These are phyloP conservation scores for Melastoma candidum DNA, from an alignment of 441 rosid genomes.

Conservation along the genomic window DNA sequence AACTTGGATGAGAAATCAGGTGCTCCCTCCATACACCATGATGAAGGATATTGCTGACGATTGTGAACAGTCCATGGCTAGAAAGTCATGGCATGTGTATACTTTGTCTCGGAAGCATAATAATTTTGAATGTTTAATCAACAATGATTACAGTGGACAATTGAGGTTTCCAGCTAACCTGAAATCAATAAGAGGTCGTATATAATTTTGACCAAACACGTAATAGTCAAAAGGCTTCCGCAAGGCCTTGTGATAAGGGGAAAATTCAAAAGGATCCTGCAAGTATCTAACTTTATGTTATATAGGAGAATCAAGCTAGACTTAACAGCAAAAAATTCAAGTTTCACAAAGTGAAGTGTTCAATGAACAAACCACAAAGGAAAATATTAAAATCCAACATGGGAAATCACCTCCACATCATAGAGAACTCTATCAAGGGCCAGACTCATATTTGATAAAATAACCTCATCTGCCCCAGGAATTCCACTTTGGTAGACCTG, in stretches of 20 bases:
- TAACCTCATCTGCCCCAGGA: constrained; percentile 47
- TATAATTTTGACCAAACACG: constrained; percentile 87
- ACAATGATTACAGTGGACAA: constrained; percentile 1
- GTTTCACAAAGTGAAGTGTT: background rate
- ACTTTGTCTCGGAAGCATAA: no score
- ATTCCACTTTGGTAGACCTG: constrained; percentile 78
- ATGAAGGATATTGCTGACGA: no score
- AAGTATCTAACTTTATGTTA: constrained; percentile 23
- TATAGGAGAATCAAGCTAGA: constrained; percentile 2
- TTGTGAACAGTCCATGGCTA: background rate
- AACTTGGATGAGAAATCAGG: no score
- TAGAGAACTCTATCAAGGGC: constrained; percentile 64
- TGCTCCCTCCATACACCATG: no score
- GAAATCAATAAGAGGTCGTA: constrained; percentile 81
- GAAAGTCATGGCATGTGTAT: background rate
- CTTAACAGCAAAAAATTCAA: constrained; percentile 1
- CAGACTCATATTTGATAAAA: constrained; percentile 73
- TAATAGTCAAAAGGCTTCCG: constrained; percentile 93
- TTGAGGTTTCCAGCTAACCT: constrained; percentile 36
- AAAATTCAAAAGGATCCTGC: constrained; percentile 77
- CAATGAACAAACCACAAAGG: no score
- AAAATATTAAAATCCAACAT: no score
- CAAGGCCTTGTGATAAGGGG: constrained; percentile 76
- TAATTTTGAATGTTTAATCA: no score
- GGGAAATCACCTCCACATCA: constrained; percentile 67